Evolutionary conservation across 148 eudicot species (phyloP), one percentile per base, ranked within the genome.

Genomic region (Bassia scoparia): DNA sequence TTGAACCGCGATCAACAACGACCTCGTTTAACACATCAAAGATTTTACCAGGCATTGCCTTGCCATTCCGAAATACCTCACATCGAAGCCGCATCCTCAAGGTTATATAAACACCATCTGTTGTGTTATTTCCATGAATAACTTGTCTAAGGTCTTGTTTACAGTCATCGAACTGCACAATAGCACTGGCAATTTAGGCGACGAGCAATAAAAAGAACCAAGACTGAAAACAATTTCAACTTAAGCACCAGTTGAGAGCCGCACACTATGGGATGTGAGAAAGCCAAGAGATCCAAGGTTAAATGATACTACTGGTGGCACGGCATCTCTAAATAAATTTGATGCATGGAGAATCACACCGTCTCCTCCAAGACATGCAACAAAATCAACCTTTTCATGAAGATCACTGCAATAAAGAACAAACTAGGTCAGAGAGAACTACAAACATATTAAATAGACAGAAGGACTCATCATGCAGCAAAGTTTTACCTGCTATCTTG

Each of bases 281-380:
- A 95, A 95, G 66, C 99, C 99, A 71, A 95, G 90, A 75, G 99
- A 95, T 68, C 99, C 99, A 74, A 95, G 99, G 83, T 91, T 95
- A 80, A 95, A 95, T 56, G 99, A 95, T 43, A 95, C 94, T 68
- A 95, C 96, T 76, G 99, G 99, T 54, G 99, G 99, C 80, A 91
- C 97, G 31, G 99, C 86, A 69, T 84, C 96, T 73, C 91, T 84
- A 77, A 95, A 95, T 69, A 95, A 77, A 81, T 91, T 95, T 72
- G 99, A 95, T 37, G 96, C 99, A 64, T 95, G 97, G 37, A 95
- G 92, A 79, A 95, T 95, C 76, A 95, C 97, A 48, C 99, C 99
- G 75, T 95, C 99, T 52, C 99, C 99, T 70, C 99, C 99, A 78
- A 95, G 87, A 73, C 99, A 95, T 50, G 92, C 90, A 52, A 95